These are phyloP conservation scores for Auricularia auricula-judae DNA, from an alignment of 768 basidiomycete genomes.

Conservation along the genomic window DNA sequence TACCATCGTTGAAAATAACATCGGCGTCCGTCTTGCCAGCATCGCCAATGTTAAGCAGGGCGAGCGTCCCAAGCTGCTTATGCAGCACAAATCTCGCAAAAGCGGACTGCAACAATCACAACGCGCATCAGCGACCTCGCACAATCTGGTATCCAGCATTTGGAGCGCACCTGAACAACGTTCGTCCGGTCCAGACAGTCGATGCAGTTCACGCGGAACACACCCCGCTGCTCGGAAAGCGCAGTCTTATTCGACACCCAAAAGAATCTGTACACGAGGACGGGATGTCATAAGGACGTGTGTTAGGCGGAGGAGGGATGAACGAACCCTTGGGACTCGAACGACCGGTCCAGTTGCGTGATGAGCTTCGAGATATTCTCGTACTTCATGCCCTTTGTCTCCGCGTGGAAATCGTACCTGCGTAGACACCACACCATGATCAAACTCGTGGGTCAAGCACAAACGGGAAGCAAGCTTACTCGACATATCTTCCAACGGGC, in stretches of 20 bases:
- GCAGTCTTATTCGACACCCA: constrained; percentile 66
- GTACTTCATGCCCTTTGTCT: constrained; percentile 92
- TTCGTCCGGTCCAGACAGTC: constrained; percentile 94
- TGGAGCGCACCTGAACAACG: constrained; percentile 63
- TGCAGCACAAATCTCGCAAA: constrained; percentile 78
- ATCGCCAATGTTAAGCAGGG: constrained; percentile 46
- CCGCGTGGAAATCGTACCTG: constrained; percentile 82
- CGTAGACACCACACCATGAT: background rate
- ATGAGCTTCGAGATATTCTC: constrained; percentile 83
- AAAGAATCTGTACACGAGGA: constrained; percentile 26
- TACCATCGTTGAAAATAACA: constrained; percentile 69
- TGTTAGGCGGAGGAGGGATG: too few species aligned
- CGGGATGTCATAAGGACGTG: too few species aligned
- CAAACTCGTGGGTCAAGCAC: background rate
- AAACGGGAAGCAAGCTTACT: constrained; percentile 15
- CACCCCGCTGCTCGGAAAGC: constrained; percentile 73
- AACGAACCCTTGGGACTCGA: constrained; percentile 67
- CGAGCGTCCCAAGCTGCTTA: constrained; percentile 62
- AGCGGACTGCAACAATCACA: constrained; percentile 43
- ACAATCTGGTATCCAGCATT: background rate
- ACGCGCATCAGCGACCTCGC: constrained; percentile 5
- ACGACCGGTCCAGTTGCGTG: constrained; percentile 54
- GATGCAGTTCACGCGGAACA: constrained; percentile 89
- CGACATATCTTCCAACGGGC: constrained; percentile 46
- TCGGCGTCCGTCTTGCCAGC: constrained; percentile 52